Evolutionary conservation across 164 flowering plant species (phyloP).

Genomic region (Amborella trichopoda): DNA sequence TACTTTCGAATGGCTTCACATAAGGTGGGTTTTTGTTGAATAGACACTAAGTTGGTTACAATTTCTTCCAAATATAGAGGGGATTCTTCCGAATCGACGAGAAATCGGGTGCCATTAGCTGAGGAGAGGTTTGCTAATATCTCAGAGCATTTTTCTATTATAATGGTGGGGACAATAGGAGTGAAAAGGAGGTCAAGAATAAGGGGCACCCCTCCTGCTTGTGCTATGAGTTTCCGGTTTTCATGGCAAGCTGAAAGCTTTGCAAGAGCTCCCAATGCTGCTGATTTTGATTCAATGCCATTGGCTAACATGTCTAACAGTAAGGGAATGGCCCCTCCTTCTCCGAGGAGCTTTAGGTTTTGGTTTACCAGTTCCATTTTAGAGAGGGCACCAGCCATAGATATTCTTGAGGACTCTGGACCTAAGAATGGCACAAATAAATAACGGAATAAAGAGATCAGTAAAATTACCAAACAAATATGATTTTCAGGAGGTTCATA

Average conservation of each 20-base stretch:
- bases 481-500: too few species aligned
- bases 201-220: constrained; percentile 42
- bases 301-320: constrained; percentile 48
- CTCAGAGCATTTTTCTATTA: constrained; percentile 34
- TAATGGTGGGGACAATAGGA: constrained; percentile 18
- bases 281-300: constrained; percentile 30
- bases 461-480: too few species aligned
- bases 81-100: constrained; percentile 35
- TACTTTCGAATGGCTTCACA: constrained; percentile 27
- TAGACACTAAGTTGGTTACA: constrained; percentile 23
- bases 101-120: constrained; percentile 37
- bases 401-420: constrained; percentile 28
- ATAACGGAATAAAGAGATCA: too few species aligned
- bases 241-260: constrained; percentile 31
- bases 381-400: constrained; percentile 28
- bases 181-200: constrained; percentile 30
- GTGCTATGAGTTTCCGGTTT: constrained; percentile 40
- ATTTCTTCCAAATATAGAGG: constrained; percentile 34
- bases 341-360: constrained; percentile 39
- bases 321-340: constrained; percentile 45
- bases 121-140: constrained; percentile 43
- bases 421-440: constrained; percentile 25
- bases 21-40: constrained; percentile 25
- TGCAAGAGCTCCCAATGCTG: constrained; percentile 32
- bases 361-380: constrained; percentile 36